phyloP scores from a whole-genome alignment of 441 rosid species.

The Macaranga tanarius region DNA sequence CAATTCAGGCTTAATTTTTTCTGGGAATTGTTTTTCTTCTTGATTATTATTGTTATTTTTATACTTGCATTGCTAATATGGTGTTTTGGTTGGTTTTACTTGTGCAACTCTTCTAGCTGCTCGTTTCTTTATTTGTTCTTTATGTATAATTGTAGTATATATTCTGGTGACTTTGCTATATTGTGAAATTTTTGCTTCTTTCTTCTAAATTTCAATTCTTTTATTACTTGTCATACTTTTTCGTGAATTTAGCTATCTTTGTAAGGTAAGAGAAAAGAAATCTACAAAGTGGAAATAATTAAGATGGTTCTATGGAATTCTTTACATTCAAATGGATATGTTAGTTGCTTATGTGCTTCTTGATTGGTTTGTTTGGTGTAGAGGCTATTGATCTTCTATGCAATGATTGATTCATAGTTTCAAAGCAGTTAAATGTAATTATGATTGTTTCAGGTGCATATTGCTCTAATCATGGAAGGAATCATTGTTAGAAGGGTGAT shows the following conservation, averaged over 20 bases:
- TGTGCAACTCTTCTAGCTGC: not conserved
- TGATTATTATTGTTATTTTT: too few species aligned
- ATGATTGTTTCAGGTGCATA: slow-evolving; percentile 29
- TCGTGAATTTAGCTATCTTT: not conserved
- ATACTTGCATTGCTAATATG: too few species aligned
- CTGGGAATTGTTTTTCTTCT: not conserved
- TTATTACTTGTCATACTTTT: not conserved
- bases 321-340: not conserved
- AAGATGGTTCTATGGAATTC: too few species aligned
- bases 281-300: not conserved
- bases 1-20: not conserved
- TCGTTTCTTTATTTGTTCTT: not conserved
- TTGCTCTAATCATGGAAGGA: slow-evolving; percentile 65
- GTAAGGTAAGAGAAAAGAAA: not conserved
- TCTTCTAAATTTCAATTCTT: not conserved
- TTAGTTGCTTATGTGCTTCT: not conserved
- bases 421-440: slow-evolving; percentile 4
- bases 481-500: slow-evolving; percentile 74
- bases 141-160: not conserved
- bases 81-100: not conserved
- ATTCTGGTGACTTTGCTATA: not conserved
- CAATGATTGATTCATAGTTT: not conserved
- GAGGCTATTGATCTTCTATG: not conserved
- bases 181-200: not conserved
- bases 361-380: not conserved